Evolutionary conservation across 345 rosid genomes (phyloP), one percentile per base, ranked within the genome.

Genomic region (Eucalyptus lansdowneana): DNA sequence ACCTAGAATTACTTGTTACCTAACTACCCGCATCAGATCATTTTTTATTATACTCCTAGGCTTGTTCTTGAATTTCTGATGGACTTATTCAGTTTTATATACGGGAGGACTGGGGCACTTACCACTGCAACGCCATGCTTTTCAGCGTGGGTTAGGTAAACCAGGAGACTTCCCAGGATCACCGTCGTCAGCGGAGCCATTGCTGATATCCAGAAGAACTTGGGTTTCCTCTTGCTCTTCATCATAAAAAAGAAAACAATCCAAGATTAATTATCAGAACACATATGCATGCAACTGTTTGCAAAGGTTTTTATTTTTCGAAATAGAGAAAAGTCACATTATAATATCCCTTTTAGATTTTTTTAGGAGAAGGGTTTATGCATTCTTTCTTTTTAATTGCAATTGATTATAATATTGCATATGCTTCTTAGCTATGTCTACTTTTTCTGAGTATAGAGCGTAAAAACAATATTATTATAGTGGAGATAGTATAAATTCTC

Each of bases 181-280:
- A 97, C 97, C 3, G 98, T 94, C 15, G 96, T 95, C 91, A 97
- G 91, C 65, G 99, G 99, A 24, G 98, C 95, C 97, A 96, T 94
- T 90, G 99, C 99, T 87, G 98, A 93, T 90, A 96, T 91, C 99
- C 99, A 97, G 51, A 97, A 97, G 58, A 96, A 92, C 86, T 90
- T 96, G 87, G 99, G 98, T n/a, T 87, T 91, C 90, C 90, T 96
- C 94, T 97, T 95, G 94, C 99, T 94, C 99, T 97, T 40, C 27
- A 76, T 76, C 83, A 21, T 76, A 34, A 17, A 69, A 34, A 34
- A 34, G 15, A 16, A 76, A 16, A 17, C 12, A 37, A 76, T 40
- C 47, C 29, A 76, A 40, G 85, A 76, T 76, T 4, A 76, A 22
- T 76, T 25, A 40, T 76, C 27, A 76, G 1, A 40, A 76, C 9